Evolutionary conservation across 2,329 filamentous ascomycete genomes (phyloP).

Genomic region (Dactylellina cionopaga): DNA sequence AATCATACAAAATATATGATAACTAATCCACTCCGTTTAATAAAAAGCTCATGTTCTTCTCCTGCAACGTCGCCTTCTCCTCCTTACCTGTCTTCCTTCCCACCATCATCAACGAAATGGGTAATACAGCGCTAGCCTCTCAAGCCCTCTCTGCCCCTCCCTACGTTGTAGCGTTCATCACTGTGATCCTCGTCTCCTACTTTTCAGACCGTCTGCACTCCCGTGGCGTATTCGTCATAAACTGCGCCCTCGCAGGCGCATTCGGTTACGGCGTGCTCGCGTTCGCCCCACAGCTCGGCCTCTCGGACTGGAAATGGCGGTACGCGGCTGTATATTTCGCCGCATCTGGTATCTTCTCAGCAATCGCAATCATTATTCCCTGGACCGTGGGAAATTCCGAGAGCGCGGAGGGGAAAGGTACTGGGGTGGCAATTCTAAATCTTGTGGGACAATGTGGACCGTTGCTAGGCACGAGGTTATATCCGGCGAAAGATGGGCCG

Average conservation of each 20-base stretch:
- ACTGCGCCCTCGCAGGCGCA: slow-evolving; percentile 68
- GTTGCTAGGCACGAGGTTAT: slow-evolving; percentile 72
- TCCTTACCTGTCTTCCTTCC: slow-evolving; percentile 74
- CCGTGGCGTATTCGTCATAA: slow-evolving; percentile 70
- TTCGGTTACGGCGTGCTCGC: slow-evolving; percentile 74
- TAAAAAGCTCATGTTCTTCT: slow-evolving; percentile 67
- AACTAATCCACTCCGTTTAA: not conserved
- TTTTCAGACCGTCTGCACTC: slow-evolving; percentile 74
- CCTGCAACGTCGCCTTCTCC: slow-evolving; percentile 72
- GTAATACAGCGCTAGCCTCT: slow-evolving; percentile 72
- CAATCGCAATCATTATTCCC: slow-evolving; percentile 75
- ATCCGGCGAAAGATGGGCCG: slow-evolving; percentile 66
- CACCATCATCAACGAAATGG: slow-evolving; percentile 73
- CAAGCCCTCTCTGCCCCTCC: slow-evolving; percentile 78
- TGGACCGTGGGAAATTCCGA: slow-evolving; percentile 78
- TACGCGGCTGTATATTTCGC: slow-evolving; percentile 67
- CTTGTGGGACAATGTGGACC: slow-evolving; percentile 74
- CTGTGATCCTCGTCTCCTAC: slow-evolving; percentile 71
- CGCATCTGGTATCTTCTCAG: slow-evolving; percentile 72
- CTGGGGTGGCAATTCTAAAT: slow-evolving; percentile 74
- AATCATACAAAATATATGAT: not conserved
- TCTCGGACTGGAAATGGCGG: slow-evolving; percentile 58
- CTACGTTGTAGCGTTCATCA: slow-evolving; percentile 73
- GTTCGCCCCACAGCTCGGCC: slow-evolving; percentile 61
- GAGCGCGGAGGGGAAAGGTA: slow-evolving; percentile 73